Conservation (phyloP, 1,284 basidiomycete genomes). For the Cerioporus squamosus region DNA sequence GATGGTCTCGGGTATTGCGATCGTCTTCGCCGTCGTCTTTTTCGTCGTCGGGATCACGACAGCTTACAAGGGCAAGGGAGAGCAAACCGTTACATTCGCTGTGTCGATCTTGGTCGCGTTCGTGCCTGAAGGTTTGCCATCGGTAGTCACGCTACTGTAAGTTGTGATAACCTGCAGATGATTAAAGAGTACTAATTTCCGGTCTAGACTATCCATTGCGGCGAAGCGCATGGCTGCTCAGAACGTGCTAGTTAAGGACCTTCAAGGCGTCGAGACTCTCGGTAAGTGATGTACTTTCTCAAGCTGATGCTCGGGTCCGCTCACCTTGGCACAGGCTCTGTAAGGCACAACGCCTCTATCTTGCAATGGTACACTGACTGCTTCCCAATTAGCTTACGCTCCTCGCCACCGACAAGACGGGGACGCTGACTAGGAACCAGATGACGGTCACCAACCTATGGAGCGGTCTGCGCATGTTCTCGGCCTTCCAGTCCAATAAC, state of each 20-base stretch:
- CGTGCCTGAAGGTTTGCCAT: slow-evolving; percentile 70
- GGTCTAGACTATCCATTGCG: slow-evolving; percentile 60
- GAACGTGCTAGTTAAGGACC: slow-evolving; percentile 72
- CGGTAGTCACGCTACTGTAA: slow-evolving; percentile 67
- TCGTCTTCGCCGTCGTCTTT: slow-evolving; percentile 65
- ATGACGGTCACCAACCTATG: slow-evolving; percentile 75
- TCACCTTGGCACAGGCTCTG: slow-evolving; percentile 38
- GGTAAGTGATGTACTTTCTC: slow-evolving; percentile 39
- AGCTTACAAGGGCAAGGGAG: slow-evolving; percentile 63
- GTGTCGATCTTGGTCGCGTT: slow-evolving; percentile 77
- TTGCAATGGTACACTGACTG: neutral
- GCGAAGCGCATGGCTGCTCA: slow-evolving; percentile 75
- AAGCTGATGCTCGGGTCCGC: neutral
- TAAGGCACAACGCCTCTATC: slow-evolving; percentile 13
- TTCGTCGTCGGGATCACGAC: slow-evolving; percentile 69
- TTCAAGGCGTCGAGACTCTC: slow-evolving; percentile 75
- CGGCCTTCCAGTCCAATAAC: slow-evolving; percentile 74
- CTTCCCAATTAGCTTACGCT: slow-evolving; percentile 52
- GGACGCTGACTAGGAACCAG: slow-evolving; percentile 74
- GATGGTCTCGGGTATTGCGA: slow-evolving; percentile 62
- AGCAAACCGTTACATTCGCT: slow-evolving; percentile 67
- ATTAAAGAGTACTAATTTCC: neutral
- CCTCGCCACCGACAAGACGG: slow-evolving; percentile 77
- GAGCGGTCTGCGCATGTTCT: slow-evolving; percentile 62
- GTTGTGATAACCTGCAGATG: slow-evolving; percentile 1